Evolutionary conservation across 2,329 filamentous ascomycete genomes (phyloP), one percentile per base, ranked within the genome.

Genomic region (Ascochyta lentis): DNA sequence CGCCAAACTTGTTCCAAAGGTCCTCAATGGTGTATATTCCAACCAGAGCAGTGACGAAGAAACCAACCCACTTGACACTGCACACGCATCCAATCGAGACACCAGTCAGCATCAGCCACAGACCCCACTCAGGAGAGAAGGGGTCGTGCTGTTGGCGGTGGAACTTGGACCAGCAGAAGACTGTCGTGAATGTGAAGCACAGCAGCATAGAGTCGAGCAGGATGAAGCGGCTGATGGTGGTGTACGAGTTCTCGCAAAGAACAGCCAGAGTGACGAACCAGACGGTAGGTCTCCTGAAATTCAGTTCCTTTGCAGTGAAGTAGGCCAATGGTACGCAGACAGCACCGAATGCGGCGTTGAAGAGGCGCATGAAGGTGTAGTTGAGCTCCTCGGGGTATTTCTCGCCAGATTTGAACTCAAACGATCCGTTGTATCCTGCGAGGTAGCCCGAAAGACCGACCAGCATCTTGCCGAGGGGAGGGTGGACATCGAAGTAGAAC

Each of bases 351-450:
- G 92, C 86, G 62, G 94, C 90, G 76, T 98, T 99, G 85, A 99
- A 99, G 59, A 94, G 85, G 68, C 95, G 91, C 96, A 99, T 99
- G 74, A 96, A 96, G 68, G 93, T 96, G 78, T 96, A 99, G 82
- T 99, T 89, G 73, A 99, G 84, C 71, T 98, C 92, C 66, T 88
- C 86, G 10, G 95, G 95, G 76, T 99, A 99, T 50, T 86, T 92
- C 73, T 98, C 95, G 75, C 95, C 95, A 49, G 94, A 98, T 79
- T 99, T 99, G 85, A 99, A 99, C 74, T 99, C 95, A 79, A 99
- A 99, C 4, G 94, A 96, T 55, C 95, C 95, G 81, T 99, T 99
- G 83, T 99, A 99, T 64, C 94, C 94, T 65, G 94, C 96, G 59
- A 99, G 84, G 73, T 96, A 96, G 74, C 95, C 95, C 6, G 95